Conservation (phyloP, 2,329 filamentous ascomycete species). For the Xylaria sp. region DNA sequence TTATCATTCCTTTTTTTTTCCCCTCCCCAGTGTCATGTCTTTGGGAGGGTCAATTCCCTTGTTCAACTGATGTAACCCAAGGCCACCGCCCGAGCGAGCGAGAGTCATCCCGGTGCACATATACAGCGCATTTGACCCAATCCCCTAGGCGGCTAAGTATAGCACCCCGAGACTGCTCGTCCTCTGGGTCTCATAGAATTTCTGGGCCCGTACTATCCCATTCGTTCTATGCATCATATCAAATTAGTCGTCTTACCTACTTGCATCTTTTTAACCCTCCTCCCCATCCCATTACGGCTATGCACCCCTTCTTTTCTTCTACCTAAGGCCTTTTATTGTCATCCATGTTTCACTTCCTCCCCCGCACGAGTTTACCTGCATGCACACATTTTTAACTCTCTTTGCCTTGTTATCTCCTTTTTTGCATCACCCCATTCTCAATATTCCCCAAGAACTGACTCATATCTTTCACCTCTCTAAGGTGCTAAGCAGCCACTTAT, state of each 20-base stretch:
- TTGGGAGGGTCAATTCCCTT: conserved; percentile 10
- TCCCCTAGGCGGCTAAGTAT: background rate
- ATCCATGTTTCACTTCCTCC: background rate
- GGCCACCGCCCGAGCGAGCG: background rate
- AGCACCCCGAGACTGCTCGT: background rate
- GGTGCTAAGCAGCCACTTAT: background rate
- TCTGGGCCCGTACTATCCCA: background rate
- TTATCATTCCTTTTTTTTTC: conserved; percentile 4
- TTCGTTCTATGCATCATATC: conserved; percentile 5
- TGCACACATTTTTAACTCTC: background rate
- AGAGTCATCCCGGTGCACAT: conserved; percentile 19
- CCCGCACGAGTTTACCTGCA: background rate
- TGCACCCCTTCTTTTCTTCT: background rate
- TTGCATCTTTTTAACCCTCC: conserved; percentile 3
- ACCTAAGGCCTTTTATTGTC: background rate
- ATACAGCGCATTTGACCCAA: background rate
- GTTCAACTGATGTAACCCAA: conserved; percentile 23
- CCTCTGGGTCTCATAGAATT: background rate
- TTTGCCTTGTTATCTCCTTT: background rate
- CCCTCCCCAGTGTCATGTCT: background rate
- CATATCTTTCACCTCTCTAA: background rate
- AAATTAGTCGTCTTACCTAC: background rate
- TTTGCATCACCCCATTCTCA: background rate
- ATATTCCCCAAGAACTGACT: background rate
- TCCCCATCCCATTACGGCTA: background rate